These are phyloP conservation scores for Volutella citrinella DNA, from an alignment of 2,329 filamentous ascomycete genomes.

Conservation along the genomic window DNA sequence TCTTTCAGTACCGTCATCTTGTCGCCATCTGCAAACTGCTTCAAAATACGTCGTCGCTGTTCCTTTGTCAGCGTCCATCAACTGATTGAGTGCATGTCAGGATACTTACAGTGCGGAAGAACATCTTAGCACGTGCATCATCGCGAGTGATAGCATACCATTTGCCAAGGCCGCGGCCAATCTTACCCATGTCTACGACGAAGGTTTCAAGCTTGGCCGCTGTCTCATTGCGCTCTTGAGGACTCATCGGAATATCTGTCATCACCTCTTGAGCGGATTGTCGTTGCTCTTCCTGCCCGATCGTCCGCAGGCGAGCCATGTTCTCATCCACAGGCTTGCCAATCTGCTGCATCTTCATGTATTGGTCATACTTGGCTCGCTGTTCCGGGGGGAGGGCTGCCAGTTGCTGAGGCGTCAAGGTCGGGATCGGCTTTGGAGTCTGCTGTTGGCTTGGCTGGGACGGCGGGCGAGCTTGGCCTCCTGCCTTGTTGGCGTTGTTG, in stretches of 20 bases:
- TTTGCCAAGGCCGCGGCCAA: constrained; percentile 41
- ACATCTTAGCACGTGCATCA: constrained; percentile 47
- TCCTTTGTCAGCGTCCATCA: too few relatives aligned
- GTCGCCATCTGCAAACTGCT: constrained; percentile 52
- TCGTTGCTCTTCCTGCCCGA: constrained; percentile 40
- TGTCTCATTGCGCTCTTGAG: constrained; percentile 43
- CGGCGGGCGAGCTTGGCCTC: constrained; percentile 17
- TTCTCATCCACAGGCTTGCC: constrained; percentile 20
- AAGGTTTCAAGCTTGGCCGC: constrained; percentile 41
- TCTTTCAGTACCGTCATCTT: constrained; percentile 43
- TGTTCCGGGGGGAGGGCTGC: constrained; percentile 44
- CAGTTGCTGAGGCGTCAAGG: constrained; percentile 32
- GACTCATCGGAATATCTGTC: constrained; percentile 45
- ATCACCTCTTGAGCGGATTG: constrained; percentile 38
- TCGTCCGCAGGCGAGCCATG: constrained; percentile 31
- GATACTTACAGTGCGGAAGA: constrained; percentile 50
- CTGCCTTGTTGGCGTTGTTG: constrained; percentile 17
- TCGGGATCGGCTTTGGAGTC: constrained; percentile 20
- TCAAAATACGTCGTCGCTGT: constrained; percentile 51
- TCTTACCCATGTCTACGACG: constrained; percentile 40
- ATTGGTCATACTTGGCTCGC: constrained; percentile 41
- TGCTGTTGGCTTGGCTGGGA: constrained; percentile 23
- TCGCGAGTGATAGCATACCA: constrained; percentile 50
- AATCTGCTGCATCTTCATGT: constrained; percentile 23
- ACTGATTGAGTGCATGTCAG: too few relatives aligned